Percentiles rank a stretch among this genome's conserved stretches.
Conservation (phyloP, 805 yeast species). For the Candida ponderosae region DNA sequence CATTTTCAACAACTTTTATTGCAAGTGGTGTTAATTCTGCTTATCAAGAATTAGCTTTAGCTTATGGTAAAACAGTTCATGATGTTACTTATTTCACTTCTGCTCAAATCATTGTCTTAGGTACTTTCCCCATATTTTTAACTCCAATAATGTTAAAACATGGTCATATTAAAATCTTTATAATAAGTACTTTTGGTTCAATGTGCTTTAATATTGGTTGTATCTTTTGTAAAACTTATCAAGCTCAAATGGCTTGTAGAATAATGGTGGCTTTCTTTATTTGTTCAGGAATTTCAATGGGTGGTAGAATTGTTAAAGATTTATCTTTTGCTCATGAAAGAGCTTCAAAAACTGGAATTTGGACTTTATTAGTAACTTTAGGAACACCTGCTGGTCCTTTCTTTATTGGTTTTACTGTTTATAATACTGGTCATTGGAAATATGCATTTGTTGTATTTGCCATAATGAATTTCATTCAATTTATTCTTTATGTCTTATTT, state of each 20-base stretch:
- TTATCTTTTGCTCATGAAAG: slow-evolving; percentile 52
- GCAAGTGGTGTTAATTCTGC: slow-evolving; percentile 43
- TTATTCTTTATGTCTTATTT: slow-evolving; percentile 38
- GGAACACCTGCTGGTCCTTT: slow-evolving; percentile 53
- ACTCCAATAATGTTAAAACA: slow-evolving; percentile 43
- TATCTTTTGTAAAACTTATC: slow-evolving; percentile 38
- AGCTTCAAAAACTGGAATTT: slow-evolving; percentile 48
- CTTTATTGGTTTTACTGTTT: slow-evolving; percentile 39
- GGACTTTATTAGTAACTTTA: slow-evolving; percentile 46
- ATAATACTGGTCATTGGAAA: slow-evolving; percentile 38
- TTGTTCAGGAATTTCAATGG: slow-evolving; percentile 51
- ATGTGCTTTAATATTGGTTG: slow-evolving; percentile 30
- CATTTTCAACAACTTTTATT: slow-evolving; percentile 47
- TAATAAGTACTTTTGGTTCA: slow-evolving; percentile 27
- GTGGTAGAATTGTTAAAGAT: slow-evolving; percentile 52
- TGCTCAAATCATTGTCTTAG: slow-evolving; percentile 46
- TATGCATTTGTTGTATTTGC: slow-evolving; percentile 56
- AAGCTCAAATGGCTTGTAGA: slow-evolving; percentile 47
- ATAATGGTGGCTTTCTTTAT: slow-evolving; percentile 49
- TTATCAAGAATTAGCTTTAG: slow-evolving; percentile 20
- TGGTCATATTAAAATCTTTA: slow-evolving; percentile 37
- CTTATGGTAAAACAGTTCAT: slow-evolving; percentile 34
- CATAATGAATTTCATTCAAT: slow-evolving; percentile 40
- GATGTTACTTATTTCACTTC: slow-evolving; percentile 47
- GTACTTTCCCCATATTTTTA: slow-evolving; percentile 47